A percentile compares a stretch with the other conserved stretches of the same genome.
phyloP scores from a whole-genome alignment of 208 protist species.

The Polymyxa betae region DNA sequence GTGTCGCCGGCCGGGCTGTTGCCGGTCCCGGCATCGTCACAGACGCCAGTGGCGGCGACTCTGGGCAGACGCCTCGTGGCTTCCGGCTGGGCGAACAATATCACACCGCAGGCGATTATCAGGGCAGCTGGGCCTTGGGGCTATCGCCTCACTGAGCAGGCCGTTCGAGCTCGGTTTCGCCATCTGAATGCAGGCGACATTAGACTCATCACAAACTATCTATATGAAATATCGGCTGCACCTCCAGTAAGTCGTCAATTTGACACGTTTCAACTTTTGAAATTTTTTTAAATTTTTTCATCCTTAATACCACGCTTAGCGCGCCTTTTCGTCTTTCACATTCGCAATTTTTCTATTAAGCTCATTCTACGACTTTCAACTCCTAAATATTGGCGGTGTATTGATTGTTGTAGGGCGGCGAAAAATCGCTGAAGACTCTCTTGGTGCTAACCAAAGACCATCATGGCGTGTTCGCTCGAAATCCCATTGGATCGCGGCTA shows the following conservation, averaged over 20 bases:
- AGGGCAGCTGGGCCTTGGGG: not conserved
- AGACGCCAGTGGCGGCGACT: not conserved
- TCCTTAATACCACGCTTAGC: too few relatives aligned
- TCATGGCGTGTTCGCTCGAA: not conserved
- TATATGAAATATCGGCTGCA: not conserved
- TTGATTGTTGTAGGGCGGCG: not conserved
- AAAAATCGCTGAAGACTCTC: not conserved
- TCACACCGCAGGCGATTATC: not conserved
- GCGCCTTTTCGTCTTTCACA: not conserved
- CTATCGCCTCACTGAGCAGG: not conserved
- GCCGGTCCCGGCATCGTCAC: not conserved
- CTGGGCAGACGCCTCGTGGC: not conserved
- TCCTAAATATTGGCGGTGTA: too few relatives aligned
- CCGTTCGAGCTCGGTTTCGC: not conserved
- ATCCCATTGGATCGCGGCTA: not conserved
- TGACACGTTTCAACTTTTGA: too few relatives aligned
- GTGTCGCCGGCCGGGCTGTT: conserved; percentile 62
- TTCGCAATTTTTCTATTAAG: too few relatives aligned
- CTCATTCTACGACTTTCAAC: too few relatives aligned
- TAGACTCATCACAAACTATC: not conserved
- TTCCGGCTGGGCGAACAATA: not conserved
- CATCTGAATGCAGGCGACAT: not conserved
- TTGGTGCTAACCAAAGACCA: not conserved
- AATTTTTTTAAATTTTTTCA: too few relatives aligned
- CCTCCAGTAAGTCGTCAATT: not conserved